Base-by-base conservation (phyloP, 768 basidiomycete genomes). In the Chalciporus piperatus region DNA sequence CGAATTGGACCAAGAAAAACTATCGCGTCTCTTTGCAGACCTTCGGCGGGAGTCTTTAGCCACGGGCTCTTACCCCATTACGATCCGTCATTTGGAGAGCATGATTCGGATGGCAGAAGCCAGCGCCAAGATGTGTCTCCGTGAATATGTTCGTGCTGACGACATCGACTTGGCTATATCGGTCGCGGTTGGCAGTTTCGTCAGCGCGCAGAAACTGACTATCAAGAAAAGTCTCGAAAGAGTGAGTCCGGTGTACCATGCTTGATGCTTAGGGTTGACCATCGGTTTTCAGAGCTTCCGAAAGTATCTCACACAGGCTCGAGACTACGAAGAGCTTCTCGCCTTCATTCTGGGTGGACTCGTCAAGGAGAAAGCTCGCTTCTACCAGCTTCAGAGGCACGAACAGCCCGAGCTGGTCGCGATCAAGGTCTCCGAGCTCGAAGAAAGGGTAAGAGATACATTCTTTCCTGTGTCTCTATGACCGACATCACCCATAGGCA, bases 91-190 rank as follows among this genome's bases (percentile, higher is more conserved):
- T 65, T 72, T 99, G 52, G 97, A 99, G 73, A 96, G 93, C 67
- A 97, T 97, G 91, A 98, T 99, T 71, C 87, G 97, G 37, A 98
- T 98, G 96, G 82, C 92, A 3, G 97, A 99, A 71, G 96, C 97
- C 13, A 93, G 90, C 64, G 97, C 97, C 20, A 97, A 96, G 77
- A 98, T 99, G 97, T 85, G 95, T 44, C 74, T 99, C 55, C 80
- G 97, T 47, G 96, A 98, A 71, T 98, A 92, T 63, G 97, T 98
- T 28, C 82, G 97, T 41, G 77, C 87, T 35, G 97, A 98, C 68
- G 97, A 99, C 66, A 93, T 99, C 60, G 94, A 99, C 68, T 74
- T 98, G 46, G 96, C 97, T 2, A 98, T 99, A 56, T 92, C 92
- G 61, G 95, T 98, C 42, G 90, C 92, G 3, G 84, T 99, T 25